A percentile compares a stretch with the other conserved stretches of the same genome.
Conservation (phyloP, 176 grass and related monocot species). For the Dactylis glomerata region DNA sequence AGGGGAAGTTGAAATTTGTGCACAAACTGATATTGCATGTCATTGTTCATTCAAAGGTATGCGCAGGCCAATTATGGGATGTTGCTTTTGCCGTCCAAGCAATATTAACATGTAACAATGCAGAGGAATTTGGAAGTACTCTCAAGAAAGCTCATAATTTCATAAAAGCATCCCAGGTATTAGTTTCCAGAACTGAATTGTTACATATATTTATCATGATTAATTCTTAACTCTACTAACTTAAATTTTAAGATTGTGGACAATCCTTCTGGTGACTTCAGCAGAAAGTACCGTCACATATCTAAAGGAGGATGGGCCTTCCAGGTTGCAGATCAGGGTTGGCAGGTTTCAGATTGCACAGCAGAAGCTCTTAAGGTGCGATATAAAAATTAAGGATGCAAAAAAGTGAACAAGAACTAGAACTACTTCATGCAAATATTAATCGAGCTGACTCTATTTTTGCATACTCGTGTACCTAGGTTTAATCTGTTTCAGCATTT, state of each 20-base stretch:
- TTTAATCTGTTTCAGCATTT: slow-evolving; percentile 44
- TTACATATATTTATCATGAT: slow-evolving; percentile 15
- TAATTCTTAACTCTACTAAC: slow-evolving; percentile 32
- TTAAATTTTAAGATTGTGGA: slow-evolving; percentile 60
- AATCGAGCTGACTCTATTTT: background rate
- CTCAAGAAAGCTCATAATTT: slow-evolving; percentile 66
- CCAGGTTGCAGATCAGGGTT: slow-evolving; percentile 63
- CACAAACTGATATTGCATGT: background rate
- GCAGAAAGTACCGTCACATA: slow-evolving; percentile 49
- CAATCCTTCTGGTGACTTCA: slow-evolving; percentile 58
- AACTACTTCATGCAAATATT: background rate
- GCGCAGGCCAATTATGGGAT: slow-evolving; percentile 63
- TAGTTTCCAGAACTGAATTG: slow-evolving; percentile 1
- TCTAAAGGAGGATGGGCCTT: slow-evolving; percentile 83
- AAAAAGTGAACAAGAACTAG: background rate
- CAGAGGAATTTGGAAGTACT: slow-evolving; percentile 47
- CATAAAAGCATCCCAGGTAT: slow-evolving; percentile 73
- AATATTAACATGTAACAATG: slow-evolving; percentile 51
- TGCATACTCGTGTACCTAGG: background rate
- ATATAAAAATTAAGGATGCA: slow-evolving; percentile 5
- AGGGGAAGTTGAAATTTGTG: background rate
- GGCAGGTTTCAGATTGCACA: slow-evolving; percentile 80
- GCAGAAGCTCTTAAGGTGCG: slow-evolving; percentile 78
- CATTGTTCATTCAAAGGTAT: slow-evolving; percentile 30
- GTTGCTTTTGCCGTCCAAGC: slow-evolving; percentile 65